A percentile compares a stretch with the other conserved stretches of the same genome.
These are phyloP conservation scores for Cryptococcus jaspeensis DNA, from an alignment of 1,284 basidiomycete genomes.

Conservation along the genomic window DNA sequence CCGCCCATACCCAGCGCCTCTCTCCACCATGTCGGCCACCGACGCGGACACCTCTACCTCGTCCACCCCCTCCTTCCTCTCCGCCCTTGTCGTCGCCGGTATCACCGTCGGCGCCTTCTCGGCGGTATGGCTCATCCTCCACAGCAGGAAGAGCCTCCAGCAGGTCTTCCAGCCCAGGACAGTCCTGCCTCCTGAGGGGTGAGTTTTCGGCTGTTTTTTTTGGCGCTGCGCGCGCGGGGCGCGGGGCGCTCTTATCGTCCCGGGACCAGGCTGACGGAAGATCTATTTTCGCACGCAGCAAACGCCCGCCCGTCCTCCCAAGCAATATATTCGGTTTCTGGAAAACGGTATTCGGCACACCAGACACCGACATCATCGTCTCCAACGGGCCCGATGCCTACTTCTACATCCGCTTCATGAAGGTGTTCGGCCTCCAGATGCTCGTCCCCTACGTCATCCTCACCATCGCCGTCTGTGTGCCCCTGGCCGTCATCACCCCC, in stretches of 20 bases:
- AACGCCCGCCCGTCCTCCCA: slow-evolving; percentile 35
- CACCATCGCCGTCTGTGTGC: slow-evolving; percentile 54
- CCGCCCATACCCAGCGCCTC: no score
- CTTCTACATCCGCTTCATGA: slow-evolving; percentile 76
- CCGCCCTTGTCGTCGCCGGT: slow-evolving; percentile 45
- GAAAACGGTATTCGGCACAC: slow-evolving; percentile 37
- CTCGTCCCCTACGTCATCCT: slow-evolving; percentile 72
- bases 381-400: slow-evolving; percentile 90
- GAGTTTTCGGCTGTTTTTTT: slow-evolving; percentile 29
- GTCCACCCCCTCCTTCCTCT: slow-evolving; percentile 42
- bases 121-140: slow-evolving; percentile 39
- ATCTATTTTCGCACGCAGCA: slow-evolving; percentile 12
- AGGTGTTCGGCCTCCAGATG: slow-evolving; percentile 59
- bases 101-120: slow-evolving; percentile 42
- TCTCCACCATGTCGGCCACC: slow-evolving; percentile 41
- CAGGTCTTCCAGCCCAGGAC: slow-evolving; percentile 46
- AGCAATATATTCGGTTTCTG: slow-evolving; percentile 33
- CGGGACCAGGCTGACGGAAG: neutral
- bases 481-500: slow-evolving; percentile 48
- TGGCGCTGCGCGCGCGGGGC: no score
- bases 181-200: slow-evolving; percentile 41
- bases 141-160: slow-evolving; percentile 29
- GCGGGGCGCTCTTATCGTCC: neutral
- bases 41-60: slow-evolving; percentile 31
- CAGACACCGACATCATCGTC: slow-evolving; percentile 49